Conservation (phyloP, 2,329 filamentous ascomycete genomes). For the Gremmenia infestans region DNA sequence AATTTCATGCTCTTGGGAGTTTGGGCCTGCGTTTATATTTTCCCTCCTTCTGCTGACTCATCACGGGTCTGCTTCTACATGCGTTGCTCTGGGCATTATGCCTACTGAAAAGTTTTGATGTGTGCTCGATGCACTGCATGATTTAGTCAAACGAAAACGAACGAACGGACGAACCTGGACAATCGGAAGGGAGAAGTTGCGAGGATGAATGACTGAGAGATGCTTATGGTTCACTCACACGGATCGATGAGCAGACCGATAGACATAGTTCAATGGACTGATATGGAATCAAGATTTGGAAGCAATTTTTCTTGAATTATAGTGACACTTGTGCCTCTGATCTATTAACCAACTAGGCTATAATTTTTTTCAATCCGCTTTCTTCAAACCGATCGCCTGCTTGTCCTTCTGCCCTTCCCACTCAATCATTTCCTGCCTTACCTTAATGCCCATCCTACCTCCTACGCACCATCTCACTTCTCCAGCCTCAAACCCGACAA, state of each 20-base stretch:
- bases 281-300: not conserved
- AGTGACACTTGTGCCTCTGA: no score
- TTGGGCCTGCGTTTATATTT: constrained; percentile 10
- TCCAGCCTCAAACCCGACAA: no score
- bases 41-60: not conserved
- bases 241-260: constrained; percentile 4
- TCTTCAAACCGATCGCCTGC: not conserved
- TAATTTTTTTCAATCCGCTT: not conserved
- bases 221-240: constrained; percentile 5
- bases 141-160: not conserved
- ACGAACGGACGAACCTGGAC: constrained; percentile 12
- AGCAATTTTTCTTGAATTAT: not conserved
- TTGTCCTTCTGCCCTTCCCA: no score
- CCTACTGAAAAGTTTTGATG: not conserved
- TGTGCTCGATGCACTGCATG: not conserved
- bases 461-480: no score
- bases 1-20: constrained; percentile 10
- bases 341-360: not conserved
- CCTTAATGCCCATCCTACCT: not conserved
- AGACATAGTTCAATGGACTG: constrained; percentile 12
- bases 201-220: constrained; percentile 16
- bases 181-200: constrained; percentile 14
- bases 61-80: not conserved
- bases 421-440: no score
- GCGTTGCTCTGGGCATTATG: not conserved